Percentiles rank a stretch among this genome's conserved stretches.
These are phyloP conservation scores for Acacia melanoxylon DNA, from an alignment of 306 rosid genomes.

Conservation along the genomic window DNA sequence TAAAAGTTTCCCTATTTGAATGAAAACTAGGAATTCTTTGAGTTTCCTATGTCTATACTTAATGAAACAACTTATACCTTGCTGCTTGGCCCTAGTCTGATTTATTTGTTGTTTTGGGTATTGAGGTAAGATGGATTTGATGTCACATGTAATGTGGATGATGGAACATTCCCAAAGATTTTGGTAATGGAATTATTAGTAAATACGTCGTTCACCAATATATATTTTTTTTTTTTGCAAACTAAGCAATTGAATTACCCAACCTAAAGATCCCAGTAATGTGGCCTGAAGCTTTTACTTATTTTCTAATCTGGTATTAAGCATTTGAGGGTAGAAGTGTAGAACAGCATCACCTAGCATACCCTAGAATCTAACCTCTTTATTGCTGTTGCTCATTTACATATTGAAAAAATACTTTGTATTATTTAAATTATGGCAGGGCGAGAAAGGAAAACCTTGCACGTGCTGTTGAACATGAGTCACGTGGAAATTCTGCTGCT, in stretches of 20 bases:
- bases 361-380: background rate
- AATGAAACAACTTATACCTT: background rate
- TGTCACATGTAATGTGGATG: background rate
- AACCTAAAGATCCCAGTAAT: background rate
- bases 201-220: background rate
- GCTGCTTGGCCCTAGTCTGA: background rate
- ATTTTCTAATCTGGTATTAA: background rate
- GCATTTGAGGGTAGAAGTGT: background rate
- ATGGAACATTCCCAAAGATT: background rate
- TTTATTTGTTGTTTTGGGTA: conserved; percentile 1
- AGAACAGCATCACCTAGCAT: conserved; percentile 13
- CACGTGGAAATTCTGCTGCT: conserved; percentile 76
- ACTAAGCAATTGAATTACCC: background rate
- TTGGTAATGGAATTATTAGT: background rate
- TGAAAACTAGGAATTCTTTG: background rate
- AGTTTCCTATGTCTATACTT: background rate
- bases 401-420: conserved; percentile 23
- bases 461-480: conserved; percentile 80
- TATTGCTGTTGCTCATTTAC: conserved; percentile 1
- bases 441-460: conserved; percentile 77
- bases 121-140: background rate
- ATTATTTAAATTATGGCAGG: conserved; percentile 47
- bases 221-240: background rate
- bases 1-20: background rate
- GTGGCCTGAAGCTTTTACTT: background rate